These are phyloP conservation scores for Boletus rubropictus DNA, from an alignment of 768 basidiomycete species.

Conservation along the genomic window DNA sequence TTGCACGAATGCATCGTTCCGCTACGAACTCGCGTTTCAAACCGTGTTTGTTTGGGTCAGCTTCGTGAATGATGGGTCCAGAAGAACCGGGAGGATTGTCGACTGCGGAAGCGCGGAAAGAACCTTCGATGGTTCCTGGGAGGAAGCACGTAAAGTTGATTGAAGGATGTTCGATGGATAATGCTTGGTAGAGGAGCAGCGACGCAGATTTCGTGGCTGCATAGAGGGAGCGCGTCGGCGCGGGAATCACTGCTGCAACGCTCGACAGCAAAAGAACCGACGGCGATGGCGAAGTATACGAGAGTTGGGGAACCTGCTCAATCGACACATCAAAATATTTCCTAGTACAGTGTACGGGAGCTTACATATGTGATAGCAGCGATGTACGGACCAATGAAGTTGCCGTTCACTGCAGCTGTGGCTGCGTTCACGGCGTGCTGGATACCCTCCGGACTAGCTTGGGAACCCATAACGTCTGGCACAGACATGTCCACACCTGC, in stretches of 20 bases:
- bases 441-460: constrained; percentile 51
- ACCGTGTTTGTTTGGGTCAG: constrained; percentile 52
- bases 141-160: constrained; percentile 59
- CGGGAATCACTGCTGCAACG: constrained; percentile 71
- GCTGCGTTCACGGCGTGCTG: constrained; percentile 53
- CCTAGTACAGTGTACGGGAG: constrained; percentile 1
- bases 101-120: constrained; percentile 76
- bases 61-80: constrained; percentile 34
- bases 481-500: constrained; percentile 46
- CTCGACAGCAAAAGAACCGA: constrained; percentile 77
- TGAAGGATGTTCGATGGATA: constrained; percentile 72
- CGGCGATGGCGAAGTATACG: constrained; percentile 56
- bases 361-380: constrained; percentile 69
- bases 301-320: constrained; percentile 69
- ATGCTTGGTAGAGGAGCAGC: constrained; percentile 68
- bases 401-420: constrained; percentile 50
- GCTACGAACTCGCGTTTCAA: constrained; percentile 60
- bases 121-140: constrained; percentile 68
- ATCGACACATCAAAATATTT: background rate
- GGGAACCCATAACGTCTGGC: constrained; percentile 28
- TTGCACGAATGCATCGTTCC: constrained; percentile 48
- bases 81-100: constrained; percentile 38
- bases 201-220: constrained; percentile 79
- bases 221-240: constrained; percentile 83
- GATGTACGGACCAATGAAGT: constrained; percentile 66